A percentile compares a stretch with the other conserved stretches of the same genome.
Conservation (phyloP, 2,329 filamentous ascomycete genomes). For the Diaporthe citri region DNA sequence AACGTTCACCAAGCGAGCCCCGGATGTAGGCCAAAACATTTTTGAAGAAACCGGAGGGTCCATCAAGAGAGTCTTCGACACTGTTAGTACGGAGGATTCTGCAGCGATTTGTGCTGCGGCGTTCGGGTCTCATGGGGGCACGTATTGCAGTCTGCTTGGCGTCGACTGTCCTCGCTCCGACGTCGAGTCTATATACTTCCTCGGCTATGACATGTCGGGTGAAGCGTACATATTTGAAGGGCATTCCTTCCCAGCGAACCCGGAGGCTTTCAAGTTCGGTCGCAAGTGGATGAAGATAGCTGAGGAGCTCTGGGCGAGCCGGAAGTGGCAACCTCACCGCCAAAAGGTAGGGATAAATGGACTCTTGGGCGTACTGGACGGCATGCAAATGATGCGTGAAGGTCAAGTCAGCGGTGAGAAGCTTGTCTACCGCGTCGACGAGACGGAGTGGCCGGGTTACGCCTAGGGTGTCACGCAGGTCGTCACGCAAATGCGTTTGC, state of each 20-base stretch:
- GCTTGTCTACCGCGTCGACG: slow-evolving; percentile 35
- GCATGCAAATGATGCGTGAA: slow-evolving; percentile 27
- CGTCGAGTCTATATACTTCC: slow-evolving; percentile 32
- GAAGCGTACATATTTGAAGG: slow-evolving; percentile 32
- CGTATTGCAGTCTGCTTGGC: slow-evolving; percentile 33
- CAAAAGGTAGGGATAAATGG: slow-evolving; percentile 3
- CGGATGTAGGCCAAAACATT: slow-evolving; percentile 53
- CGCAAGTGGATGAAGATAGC: slow-evolving; percentile 1
- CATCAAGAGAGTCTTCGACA: slow-evolving; percentile 44
- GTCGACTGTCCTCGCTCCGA: slow-evolving; percentile 26
- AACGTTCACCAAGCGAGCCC: slow-evolving; percentile 48
- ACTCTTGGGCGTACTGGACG: slow-evolving; percentile 16
- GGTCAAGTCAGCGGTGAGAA: slow-evolving; percentile 28
- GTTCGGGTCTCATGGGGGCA: slow-evolving; percentile 15
- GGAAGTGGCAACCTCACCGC: slow-evolving; percentile 31
- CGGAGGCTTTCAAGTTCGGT: slow-evolving; percentile 17
- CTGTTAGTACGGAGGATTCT: not conserved
- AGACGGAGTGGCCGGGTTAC: slow-evolving; percentile 18
- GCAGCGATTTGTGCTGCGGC: slow-evolving; percentile 27
- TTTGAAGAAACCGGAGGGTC: slow-evolving; percentile 55
- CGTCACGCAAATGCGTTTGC: not conserved
- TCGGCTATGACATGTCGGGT: slow-evolving; percentile 33
- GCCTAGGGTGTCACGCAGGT: not conserved
- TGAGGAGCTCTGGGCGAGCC: slow-evolving; percentile 25
- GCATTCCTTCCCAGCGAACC: not conserved